Evolutionary conservation across 2,329 filamentous ascomycete genomes (phyloP).

Genomic region (Elsinoe necatrix): DNA sequence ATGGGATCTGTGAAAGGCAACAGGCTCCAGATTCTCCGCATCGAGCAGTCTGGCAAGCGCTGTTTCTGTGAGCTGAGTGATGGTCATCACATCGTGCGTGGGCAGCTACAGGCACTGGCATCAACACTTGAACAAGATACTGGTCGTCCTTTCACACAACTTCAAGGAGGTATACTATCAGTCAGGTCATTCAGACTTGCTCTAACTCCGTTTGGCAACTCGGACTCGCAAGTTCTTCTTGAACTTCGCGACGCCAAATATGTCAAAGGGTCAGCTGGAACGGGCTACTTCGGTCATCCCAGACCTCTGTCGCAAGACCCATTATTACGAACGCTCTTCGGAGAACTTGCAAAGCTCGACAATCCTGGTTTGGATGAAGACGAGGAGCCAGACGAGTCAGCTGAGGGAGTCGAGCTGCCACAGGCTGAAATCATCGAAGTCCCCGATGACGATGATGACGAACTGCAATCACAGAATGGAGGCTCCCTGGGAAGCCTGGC

Average conservation of each 20-base stretch:
- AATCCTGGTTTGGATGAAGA: background rate
- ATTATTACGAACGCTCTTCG: background rate
- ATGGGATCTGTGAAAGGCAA: constrained; percentile 20
- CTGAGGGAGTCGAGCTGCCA: background rate
- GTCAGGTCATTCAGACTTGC: constrained; percentile 6
- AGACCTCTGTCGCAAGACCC: background rate
- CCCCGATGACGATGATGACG: background rate
- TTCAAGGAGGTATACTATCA: background rate
- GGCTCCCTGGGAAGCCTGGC: background rate
- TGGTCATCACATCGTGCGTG: background rate
- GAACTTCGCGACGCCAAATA: background rate
- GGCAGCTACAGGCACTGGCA: background rate
- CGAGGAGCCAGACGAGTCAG: background rate
- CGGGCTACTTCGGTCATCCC: background rate
- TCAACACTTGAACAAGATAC: background rate
- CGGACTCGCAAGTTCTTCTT: background rate
- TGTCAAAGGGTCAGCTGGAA: background rate
- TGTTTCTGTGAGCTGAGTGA: background rate
- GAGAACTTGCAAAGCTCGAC: background rate
- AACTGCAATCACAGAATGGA: background rate
- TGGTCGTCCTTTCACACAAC: background rate
- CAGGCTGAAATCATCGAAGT: background rate
- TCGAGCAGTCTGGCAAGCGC: background rate
- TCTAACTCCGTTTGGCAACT: background rate
- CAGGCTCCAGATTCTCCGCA: constrained; percentile 3